Evolutionary conservation across 2,329 filamentous ascomycete genomes (phyloP).

Genomic region (Aspergillus udagawae): DNA sequence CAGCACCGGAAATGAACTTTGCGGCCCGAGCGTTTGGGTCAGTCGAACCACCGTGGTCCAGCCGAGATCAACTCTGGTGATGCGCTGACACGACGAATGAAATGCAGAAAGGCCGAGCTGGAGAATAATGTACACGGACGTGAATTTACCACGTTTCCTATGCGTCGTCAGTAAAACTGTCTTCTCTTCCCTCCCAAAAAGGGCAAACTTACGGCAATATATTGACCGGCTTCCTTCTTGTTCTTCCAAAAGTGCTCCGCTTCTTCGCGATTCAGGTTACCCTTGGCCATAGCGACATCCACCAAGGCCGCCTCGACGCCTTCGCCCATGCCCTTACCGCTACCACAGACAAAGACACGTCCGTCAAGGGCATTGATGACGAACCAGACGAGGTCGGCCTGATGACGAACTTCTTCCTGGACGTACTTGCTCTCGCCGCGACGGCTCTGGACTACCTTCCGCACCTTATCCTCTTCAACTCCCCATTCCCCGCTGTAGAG

Average conservation of each 20-base stretch:
- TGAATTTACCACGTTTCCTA: slow-evolving; percentile 35
- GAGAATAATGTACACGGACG: neutral
- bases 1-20: neutral
- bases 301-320: slow-evolving; percentile 85
- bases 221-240: slow-evolving; percentile 90
- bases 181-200: neutral
- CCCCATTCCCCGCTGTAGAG: slow-evolving; percentile 97
- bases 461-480: slow-evolving; percentile 81
- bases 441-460: slow-evolving; percentile 73
- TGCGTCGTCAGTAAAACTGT: slow-evolving; percentile 1
- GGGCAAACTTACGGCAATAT: slow-evolving; percentile 66
- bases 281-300: slow-evolving; percentile 89
- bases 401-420: slow-evolving; percentile 86
- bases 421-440: slow-evolving; percentile 83
- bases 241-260: slow-evolving; percentile 83
- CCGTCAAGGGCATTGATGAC: slow-evolving; percentile 96
- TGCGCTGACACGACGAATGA: neutral
- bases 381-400: slow-evolving; percentile 97
- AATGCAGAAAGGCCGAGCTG: neutral
- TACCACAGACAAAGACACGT: slow-evolving; percentile 92
- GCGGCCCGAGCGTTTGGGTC: neutral
- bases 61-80: slow-evolving; percentile 7
- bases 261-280: slow-evolving; percentile 75
- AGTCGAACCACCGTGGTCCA: neutral
- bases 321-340: slow-evolving; percentile 94